A percentile compares a stretch with the other conserved stretches of the same genome.
phyloP scores from a whole-genome alignment of 345 rosid species.

The Sisymbrium irio region DNA sequence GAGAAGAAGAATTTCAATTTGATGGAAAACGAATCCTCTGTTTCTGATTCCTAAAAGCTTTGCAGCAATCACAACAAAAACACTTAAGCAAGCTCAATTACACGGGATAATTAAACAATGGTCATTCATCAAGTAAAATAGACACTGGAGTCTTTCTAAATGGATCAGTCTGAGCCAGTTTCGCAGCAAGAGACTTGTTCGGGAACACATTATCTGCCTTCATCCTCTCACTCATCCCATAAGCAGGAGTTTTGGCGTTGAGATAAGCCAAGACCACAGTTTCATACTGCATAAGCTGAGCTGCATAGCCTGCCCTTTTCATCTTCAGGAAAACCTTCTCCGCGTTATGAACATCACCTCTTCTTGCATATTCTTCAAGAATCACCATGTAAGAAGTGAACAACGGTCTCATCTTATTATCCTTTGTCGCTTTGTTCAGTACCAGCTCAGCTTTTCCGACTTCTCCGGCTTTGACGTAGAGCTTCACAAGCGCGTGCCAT shows the following conservation, averaged over 20 bases:
- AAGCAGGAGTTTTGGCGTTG: slow-evolving; percentile 65
- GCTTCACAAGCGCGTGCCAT: slow-evolving; percentile 80
- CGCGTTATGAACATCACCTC: slow-evolving; percentile 78
- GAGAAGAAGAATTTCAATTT: background rate
- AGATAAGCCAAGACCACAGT: slow-evolving; percentile 51
- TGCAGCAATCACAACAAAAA: background rate
- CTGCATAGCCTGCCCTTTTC: slow-evolving; percentile 59
- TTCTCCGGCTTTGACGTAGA: slow-evolving; percentile 70
- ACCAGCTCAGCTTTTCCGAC: slow-evolving; percentile 76
- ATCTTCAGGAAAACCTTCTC: slow-evolving; percentile 77
- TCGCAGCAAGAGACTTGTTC: slow-evolving; percentile 44
- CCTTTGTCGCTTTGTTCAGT: slow-evolving; percentile 54
- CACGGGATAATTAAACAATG: background rate
- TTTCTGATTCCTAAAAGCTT: background rate
- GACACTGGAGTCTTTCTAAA: slow-evolving; percentile 67
- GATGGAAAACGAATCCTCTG: background rate
- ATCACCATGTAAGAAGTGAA: slow-evolving; percentile 54
- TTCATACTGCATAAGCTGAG: slow-evolving; percentile 57
- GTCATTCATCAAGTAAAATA: slow-evolving; percentile 49
- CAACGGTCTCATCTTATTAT: slow-evolving; percentile 56
- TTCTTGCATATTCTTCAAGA: slow-evolving; percentile 63
- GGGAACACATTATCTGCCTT: slow-evolving; percentile 80
- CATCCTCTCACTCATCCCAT: slow-evolving; percentile 85
- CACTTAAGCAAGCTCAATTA: background rate
- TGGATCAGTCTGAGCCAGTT: slow-evolving; percentile 55